Conservation (phyloP, 2,329 filamentous ascomycete species). For the Karstenula rhodostoma region DNA sequence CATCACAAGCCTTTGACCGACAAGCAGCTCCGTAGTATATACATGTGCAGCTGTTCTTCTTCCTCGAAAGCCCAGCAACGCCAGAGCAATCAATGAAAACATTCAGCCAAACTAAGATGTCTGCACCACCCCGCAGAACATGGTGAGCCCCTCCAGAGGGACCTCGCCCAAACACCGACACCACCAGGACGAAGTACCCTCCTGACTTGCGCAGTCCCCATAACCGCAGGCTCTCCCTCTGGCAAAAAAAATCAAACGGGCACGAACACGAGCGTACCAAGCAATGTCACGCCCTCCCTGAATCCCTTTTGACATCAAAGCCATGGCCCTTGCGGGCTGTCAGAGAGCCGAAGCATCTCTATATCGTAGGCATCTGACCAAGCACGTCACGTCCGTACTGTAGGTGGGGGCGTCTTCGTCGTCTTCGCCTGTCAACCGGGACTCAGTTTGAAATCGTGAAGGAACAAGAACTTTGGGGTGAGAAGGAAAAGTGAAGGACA, state of each 20-base stretch:
- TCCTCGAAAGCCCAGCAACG: neutral
- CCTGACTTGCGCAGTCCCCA: neutral
- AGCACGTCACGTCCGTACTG: neutral
- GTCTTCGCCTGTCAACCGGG: neutral
- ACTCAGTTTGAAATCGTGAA: neutral
- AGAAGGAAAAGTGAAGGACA: neutral
- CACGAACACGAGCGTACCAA: neutral
- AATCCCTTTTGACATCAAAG: neutral
- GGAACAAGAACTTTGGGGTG: neutral
- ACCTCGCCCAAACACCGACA: neutral
- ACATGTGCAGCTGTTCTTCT: neutral
- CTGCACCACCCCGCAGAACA: neutral
- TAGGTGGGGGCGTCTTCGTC: neutral
- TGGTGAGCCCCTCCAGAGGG: neutral
- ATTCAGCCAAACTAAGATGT: neutral
- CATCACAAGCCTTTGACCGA: neutral
- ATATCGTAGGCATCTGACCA: neutral
- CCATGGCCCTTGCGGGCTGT: neutral
- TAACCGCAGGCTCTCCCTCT: neutral
- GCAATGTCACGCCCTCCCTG: neutral
- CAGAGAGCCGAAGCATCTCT: neutral
- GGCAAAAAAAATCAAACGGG: neutral
- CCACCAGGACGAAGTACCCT: neutral
- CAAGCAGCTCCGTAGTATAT: no score
- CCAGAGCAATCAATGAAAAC: neutral